Evolutionary conservation across 768 basidiomycete species (phyloP).

Genomic region (Xerocomellus chrysenteron): DNA sequence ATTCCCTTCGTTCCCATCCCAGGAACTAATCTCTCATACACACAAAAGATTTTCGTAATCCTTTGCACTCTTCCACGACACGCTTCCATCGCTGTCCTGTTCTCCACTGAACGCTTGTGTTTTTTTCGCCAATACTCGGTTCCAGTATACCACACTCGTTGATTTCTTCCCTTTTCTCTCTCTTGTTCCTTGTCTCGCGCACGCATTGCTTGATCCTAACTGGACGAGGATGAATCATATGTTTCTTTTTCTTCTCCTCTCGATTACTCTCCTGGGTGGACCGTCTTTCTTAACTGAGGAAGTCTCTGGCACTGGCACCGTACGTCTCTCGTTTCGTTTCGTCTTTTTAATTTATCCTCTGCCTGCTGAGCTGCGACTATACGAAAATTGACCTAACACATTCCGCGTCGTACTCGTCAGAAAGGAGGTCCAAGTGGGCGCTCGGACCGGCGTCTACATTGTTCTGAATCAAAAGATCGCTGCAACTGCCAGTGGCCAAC

Average conservation of each 20-base stretch:
- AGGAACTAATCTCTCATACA: constrained; percentile 25
- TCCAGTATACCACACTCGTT: constrained; percentile 24
- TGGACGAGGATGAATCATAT: not conserved
- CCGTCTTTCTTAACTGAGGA: no score
- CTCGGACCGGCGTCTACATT: no score
- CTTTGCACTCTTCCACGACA: not conserved
- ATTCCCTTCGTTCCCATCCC: constrained; percentile 8
- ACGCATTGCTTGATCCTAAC: not conserved
- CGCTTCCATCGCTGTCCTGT: not conserved
- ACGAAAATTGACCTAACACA: no score
- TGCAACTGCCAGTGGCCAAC: no score
- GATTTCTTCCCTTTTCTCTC: not conserved
- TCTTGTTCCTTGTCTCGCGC: not conserved
- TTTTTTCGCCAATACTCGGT: not conserved
- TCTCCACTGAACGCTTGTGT: not conserved
- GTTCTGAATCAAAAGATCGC: no score
- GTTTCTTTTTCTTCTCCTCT: not conserved
- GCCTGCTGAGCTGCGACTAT: no score
- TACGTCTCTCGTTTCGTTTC: no score
- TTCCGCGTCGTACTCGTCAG: no score
- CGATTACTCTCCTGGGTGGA: not conserved
- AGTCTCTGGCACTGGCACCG: no score
- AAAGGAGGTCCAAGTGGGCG: no score
- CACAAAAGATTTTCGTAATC: constrained; percentile 21
- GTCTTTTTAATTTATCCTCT: no score